Percentiles rank a stretch among this genome's conserved stretches.
phyloP scores from a whole-genome alignment of 208 protist species.

The Herpetomonas tarakana region DNA sequence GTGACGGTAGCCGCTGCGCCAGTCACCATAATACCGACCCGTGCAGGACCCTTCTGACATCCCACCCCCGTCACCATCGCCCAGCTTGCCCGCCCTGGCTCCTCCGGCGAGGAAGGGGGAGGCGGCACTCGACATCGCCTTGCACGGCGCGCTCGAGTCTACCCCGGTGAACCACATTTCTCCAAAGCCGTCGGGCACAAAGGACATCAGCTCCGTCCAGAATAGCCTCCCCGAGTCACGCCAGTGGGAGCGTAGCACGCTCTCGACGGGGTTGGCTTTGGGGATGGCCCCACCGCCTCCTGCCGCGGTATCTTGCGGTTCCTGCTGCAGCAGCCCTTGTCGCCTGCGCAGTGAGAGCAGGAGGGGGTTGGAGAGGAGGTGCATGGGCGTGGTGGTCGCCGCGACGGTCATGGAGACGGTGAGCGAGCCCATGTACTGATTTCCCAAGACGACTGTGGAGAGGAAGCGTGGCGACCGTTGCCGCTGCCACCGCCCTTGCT shows the following conservation, averaged over 20 bases:
- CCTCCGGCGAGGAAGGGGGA: no score
- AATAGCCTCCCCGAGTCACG: conserved; percentile 9
- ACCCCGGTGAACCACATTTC: conserved; percentile 11
- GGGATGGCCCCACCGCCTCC: background rate
- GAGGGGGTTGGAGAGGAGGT: background rate
- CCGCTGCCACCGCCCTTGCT: no score
- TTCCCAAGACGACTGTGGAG: background rate
- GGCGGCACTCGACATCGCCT: background rate
- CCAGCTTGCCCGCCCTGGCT: background rate
- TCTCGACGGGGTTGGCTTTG: background rate
- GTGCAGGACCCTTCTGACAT: background rate
- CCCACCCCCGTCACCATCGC: background rate
- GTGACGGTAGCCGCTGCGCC: conserved; percentile 43
- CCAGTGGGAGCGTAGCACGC: background rate
- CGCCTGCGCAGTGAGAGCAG: no score
- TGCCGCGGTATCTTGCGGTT: background rate
- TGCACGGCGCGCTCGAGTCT: background rate
- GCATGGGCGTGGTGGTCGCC: conserved; percentile 5
- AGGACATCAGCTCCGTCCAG: conserved; percentile 17
- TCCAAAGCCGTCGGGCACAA: conserved; percentile 35
- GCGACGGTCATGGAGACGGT: conserved; percentile 8
- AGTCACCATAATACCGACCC: conserved; percentile 51
- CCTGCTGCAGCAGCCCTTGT: no score
- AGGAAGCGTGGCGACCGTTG: background rate
- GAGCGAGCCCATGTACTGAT: conserved; percentile 26